A percentile compares a stretch with the other conserved stretches of the same genome.
These are phyloP conservation scores for Tephrocybe sp. DNA, from an alignment of 768 basidiomycete species.

Conservation along the genomic window DNA sequence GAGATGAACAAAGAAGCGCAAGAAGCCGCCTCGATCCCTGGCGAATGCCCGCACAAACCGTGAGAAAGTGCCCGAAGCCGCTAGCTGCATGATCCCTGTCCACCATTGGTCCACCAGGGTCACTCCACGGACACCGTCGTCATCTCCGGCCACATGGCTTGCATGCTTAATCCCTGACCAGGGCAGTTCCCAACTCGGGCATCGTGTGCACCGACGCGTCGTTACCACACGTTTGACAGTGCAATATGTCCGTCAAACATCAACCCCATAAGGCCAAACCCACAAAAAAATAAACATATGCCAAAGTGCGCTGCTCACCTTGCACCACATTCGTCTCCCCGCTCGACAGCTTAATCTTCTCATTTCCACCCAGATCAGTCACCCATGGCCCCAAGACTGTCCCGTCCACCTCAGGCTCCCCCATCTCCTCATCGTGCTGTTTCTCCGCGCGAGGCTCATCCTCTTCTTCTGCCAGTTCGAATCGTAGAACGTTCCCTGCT, in stretches of 20 bases:
- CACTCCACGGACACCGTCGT: background rate
- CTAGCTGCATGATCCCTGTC: slow-evolving; percentile 4
- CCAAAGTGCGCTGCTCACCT: slow-evolving; percentile 26
- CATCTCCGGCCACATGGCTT: slow-evolving; percentile 6
- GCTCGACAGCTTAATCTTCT: slow-evolving; percentile 21
- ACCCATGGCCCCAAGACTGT: slow-evolving; percentile 40
- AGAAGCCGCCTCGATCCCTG: slow-evolving; percentile 2
- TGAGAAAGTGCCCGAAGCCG: slow-evolving; percentile 17
- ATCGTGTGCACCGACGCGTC: slow-evolving; percentile 11
- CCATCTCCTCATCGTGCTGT: slow-evolving; percentile 43
- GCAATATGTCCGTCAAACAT: background rate
- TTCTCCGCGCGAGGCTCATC: slow-evolving; percentile 31
- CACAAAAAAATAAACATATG: slow-evolving; percentile 12
- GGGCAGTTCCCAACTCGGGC: slow-evolving; percentile 1
- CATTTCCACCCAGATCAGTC: slow-evolving; percentile 30
- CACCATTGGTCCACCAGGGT: slow-evolving; percentile 5
- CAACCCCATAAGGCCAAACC: slow-evolving; percentile 13
- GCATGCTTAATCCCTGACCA: slow-evolving; percentile 2
- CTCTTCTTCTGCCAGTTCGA: slow-evolving; percentile 64
- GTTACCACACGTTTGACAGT: background rate
- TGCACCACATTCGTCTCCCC: slow-evolving; percentile 31
- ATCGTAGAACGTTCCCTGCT: slow-evolving; percentile 68
- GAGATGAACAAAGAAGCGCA: slow-evolving; percentile 17
- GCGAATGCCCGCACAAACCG: slow-evolving; percentile 24
- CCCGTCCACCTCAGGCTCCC: slow-evolving; percentile 32